Base-by-base conservation (phyloP, 2,329 filamentous ascomycete genomes). In the Ceratocystiopsis brevicomis region DNA sequence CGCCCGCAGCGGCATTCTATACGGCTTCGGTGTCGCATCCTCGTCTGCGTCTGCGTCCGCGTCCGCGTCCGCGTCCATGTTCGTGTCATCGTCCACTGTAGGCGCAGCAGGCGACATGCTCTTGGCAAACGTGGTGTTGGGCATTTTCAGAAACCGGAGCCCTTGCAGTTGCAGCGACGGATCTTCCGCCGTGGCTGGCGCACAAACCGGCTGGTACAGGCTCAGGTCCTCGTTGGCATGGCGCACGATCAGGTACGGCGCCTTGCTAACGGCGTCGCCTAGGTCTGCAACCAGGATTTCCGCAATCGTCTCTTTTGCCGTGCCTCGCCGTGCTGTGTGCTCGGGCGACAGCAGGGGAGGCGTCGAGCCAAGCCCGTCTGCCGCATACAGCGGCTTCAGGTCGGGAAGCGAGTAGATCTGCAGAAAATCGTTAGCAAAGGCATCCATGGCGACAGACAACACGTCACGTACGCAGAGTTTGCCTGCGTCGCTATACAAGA, bases 251-350 rank as follows among this genome's bases (percentile, higher is more conserved):
- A 98, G 65, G 57, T 93, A 84, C 8, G 88, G 85, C 3, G 71
- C 74, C 47, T 72, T 76, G 18, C 69, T 68, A 11, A 74, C 75
- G 5, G 67, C 61, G 53, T 94, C 84, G 21, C 90, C 90, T 13
- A 98, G 69, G 50, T 96, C 80, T 33, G 86, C 79, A 6, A 95
- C 73, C 9, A 94, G 56, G 5, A 94, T 71, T 57, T 98, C 88
- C 0, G 76, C 73, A 9, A 98, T 59, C 0, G 65, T 69, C 52
- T 90, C 86, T 52, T 78, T 80, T 9, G 73, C 71, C 18, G 76
- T 76, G 39, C 78, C 77, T 53, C 84, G 75, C 51, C 81, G 74
- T 4, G 74, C 71, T 1, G 73, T 65, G 52, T 78, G 81, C 34
- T 88, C 82, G 6, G 73, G 62, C 1, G 81, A 82, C 21, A 96